phyloP scores from a whole-genome alignment of 2,329 filamentous ascomycete species.

The Aaosphaeria pasadenensis region DNA sequence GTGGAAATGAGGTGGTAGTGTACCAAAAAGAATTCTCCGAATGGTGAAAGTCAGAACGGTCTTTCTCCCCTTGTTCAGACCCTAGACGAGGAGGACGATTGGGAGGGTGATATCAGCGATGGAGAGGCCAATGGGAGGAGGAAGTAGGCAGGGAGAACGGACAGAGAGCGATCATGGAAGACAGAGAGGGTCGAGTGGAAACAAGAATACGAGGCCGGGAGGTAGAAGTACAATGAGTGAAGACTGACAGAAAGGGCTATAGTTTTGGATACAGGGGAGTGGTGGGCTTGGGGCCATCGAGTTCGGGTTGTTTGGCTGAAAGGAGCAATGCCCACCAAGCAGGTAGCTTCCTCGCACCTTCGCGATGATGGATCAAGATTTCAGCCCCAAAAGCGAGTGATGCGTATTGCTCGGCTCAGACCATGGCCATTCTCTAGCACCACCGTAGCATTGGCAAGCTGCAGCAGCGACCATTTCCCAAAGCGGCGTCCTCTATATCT shows the following conservation, averaged over 20 bases:
- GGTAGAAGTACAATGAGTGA: conserved; percentile 31
- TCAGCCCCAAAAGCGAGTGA: conserved; percentile 44
- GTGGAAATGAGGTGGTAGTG: conserved; percentile 21
- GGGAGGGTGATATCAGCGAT: conserved; percentile 1
- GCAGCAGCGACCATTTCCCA: conserved; percentile 44
- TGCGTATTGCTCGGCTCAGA: conserved; percentile 41
- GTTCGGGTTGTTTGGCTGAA: conserved; percentile 40
- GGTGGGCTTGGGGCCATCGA: conserved; percentile 20
- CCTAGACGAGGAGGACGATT: conserved; percentile 15
- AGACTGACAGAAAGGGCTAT: conserved; percentile 22
- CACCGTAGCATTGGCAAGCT: conserved; percentile 47
- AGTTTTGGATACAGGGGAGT: conserved; percentile 32
- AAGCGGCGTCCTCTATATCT: conserved; percentile 40
- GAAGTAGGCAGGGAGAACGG: conserved; percentile 1
- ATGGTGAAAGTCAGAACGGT: too few species aligned
- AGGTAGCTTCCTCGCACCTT: conserved; percentile 32
- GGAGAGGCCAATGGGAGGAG: conserved; percentile 2
- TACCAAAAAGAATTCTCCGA: conserved; percentile 9
- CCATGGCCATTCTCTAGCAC: conserved; percentile 42
- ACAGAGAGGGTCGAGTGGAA: conserved; percentile 21
- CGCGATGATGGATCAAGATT: conserved; percentile 37
- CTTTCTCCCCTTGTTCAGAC: not conserved
- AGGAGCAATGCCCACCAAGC: conserved; percentile 36
- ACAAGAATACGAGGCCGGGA: conserved; percentile 19
- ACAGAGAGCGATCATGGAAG: conserved; percentile 15